phyloP scores from a whole-genome alignment of 1,284 basidiomycete genomes.

The Wallemia ichthyophaga region DNA sequence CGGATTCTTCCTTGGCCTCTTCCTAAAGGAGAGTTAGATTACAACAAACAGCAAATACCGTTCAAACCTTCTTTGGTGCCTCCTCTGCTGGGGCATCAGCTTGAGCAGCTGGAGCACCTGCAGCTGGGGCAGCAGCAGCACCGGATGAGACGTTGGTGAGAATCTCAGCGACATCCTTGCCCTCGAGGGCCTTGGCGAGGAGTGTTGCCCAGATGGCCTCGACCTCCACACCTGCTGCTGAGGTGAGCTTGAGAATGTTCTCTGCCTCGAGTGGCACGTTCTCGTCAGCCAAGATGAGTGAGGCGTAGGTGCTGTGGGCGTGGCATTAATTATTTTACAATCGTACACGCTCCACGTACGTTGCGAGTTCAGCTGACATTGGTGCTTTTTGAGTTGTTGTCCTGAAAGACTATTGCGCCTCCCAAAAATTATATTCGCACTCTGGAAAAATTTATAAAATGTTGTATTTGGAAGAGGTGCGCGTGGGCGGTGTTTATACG shows the following conservation, averaged over 20 bases:
- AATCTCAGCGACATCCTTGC: constrained; percentile 86
- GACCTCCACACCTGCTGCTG: constrained; percentile 53
- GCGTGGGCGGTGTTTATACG: background rate
- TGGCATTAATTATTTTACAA: too few relatives aligned
- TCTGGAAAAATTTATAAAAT: background rate
- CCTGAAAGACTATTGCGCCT: background rate
- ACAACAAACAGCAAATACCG: constrained; percentile 9
- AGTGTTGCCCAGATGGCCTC: constrained; percentile 95
- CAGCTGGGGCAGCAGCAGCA: constrained; percentile 20
- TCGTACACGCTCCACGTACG: background rate
- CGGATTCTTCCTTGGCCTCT: constrained; percentile 52
- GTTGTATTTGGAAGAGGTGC: too few relatives aligned
- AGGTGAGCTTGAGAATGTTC: constrained; percentile 58
- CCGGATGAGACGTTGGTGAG: constrained; percentile 67
- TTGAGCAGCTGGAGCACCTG: constrained; percentile 21
- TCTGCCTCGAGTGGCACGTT: constrained; percentile 85
- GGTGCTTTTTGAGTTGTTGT: background rate
- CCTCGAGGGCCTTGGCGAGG: constrained; percentile 88
- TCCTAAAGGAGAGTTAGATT: constrained; percentile 16
- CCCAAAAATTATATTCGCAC: background rate
- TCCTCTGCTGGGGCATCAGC: constrained; percentile 26
- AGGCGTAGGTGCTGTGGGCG: constrained; percentile 36
- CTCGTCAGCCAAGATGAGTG: constrained; percentile 88
- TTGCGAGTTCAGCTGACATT: background rate
- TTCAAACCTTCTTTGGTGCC: constrained; percentile 26